Conservation (phyloP, 129 eudicot species). For the Ambrosia trifida region DNA sequence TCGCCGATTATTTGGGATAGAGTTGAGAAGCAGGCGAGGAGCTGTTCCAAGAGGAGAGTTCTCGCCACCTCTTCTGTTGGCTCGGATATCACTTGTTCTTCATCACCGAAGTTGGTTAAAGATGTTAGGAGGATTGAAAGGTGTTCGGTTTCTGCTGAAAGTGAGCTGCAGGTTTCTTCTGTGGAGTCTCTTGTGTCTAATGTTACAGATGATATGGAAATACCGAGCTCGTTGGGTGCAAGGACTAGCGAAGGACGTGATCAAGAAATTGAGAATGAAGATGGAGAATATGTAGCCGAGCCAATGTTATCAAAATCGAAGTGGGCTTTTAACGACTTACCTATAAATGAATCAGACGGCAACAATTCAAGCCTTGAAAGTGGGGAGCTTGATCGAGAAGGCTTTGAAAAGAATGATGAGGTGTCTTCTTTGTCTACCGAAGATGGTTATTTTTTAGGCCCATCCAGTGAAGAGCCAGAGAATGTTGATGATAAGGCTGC, state of each 20-base stretch:
- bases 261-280: constrained; percentile 26
- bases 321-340: constrained; percentile 52
- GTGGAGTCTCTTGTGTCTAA: constrained; percentile 34
- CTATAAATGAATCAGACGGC: background rate
- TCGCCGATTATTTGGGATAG: constrained; percentile 84
- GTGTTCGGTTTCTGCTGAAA: constrained; percentile 17
- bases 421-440: constrained; percentile 29
- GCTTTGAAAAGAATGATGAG: constrained; percentile 19
- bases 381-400: constrained; percentile 41
- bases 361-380: constrained; percentile 29
- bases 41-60: constrained; percentile 28
- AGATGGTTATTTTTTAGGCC: background rate
- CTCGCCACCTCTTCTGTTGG: constrained; percentile 1
- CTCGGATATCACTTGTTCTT: constrained; percentile 13
- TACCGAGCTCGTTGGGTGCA: constrained; percentile 1
- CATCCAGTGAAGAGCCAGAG: constrained; percentile 19
- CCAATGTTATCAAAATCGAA: constrained; percentile 48
- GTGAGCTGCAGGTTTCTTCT: constrained; percentile 30
- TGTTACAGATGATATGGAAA: constrained; percentile 30
- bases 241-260: background rate
- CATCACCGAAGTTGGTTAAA: constrained; percentile 28
- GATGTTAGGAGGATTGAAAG: constrained; percentile 11
- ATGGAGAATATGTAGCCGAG: constrained; percentile 34
- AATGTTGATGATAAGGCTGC: constrained; percentile 27
- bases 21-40: constrained; percentile 51